A percentile compares a stretch with the other conserved stretches of the same genome.
These are phyloP conservation scores for Pyrenochaeta sp. DNA, from an alignment of 2,329 filamentous ascomycete genomes.

Conservation along the genomic window DNA sequence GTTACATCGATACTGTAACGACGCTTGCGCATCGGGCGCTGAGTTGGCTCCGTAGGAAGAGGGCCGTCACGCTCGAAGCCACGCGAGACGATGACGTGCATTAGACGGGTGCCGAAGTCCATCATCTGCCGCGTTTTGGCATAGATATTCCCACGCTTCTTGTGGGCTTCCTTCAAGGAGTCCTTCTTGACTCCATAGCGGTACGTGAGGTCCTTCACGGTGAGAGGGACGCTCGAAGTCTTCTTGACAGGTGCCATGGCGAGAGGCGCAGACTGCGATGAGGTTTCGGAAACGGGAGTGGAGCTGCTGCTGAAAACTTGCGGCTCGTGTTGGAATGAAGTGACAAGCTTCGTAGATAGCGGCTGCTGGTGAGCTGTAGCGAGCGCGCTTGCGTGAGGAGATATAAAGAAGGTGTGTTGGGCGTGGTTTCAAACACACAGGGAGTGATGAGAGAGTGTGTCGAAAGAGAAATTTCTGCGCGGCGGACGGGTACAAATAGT, in stretches of 20 bases:
- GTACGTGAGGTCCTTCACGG: background rate
- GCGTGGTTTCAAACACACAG: too few relatives aligned
- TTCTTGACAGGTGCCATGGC: background rate
- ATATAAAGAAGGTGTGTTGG: too few relatives aligned
- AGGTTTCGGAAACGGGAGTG: too few relatives aligned
- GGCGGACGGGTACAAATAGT: too few relatives aligned
- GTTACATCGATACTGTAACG: constrained; percentile 34
- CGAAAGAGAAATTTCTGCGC: too few relatives aligned
- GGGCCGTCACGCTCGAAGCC: constrained; percentile 16
- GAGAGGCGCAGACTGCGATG: too few relatives aligned
- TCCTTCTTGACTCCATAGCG: background rate
- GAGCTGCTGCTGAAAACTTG: too few relatives aligned
- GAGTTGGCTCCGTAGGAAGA: constrained; percentile 20
- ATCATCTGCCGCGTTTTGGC: constrained; percentile 15
- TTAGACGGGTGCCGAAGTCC: background rate
- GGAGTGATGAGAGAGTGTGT: too few relatives aligned
- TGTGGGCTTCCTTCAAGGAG: constrained; percentile 5
- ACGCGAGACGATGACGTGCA: constrained; percentile 19
- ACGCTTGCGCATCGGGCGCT: constrained; percentile 17
- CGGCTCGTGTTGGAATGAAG: too few relatives aligned
- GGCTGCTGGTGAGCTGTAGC: too few relatives aligned
- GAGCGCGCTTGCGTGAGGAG: too few relatives aligned
- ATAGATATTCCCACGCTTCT: constrained; percentile 6
- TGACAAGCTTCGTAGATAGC: too few relatives aligned
- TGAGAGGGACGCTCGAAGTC: background rate